A percentile compares a stretch with the other conserved stretches of the same genome.
These are phyloP conservation scores for Candida namnaoensis DNA, from an alignment of 805 yeast species.

Conservation along the genomic window DNA sequence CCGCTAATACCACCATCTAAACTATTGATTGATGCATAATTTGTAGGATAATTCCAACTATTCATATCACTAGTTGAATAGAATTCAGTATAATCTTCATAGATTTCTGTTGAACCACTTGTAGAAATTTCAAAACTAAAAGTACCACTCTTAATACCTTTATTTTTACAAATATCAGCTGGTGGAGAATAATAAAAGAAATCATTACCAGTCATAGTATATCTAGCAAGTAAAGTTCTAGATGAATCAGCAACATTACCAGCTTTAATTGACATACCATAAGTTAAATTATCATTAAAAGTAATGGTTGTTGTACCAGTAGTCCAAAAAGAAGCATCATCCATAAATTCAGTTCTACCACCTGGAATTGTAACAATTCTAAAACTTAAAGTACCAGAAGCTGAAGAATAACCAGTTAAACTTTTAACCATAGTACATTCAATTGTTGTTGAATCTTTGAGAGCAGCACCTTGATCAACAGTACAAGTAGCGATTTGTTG, in stretches of 20 bases:
- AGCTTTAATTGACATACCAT: neutral
- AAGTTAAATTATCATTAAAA: neutral
- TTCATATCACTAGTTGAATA: neutral
- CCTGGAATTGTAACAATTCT: neutral
- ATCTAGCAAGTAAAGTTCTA: neutral
- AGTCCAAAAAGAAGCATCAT: neutral
- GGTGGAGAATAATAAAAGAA: neutral
- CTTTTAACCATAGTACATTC: neutral
- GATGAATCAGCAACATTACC: no score
- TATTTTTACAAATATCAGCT: neutral
- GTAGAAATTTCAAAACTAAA: neutral
- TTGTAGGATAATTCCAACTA: neutral
- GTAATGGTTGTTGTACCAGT: neutral
- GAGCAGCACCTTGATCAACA: neutral
- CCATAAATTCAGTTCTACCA: neutral
- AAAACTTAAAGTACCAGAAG: neutral
- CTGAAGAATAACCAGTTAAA: neutral
- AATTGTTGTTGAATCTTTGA: neutral
- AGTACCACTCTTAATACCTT: neutral
- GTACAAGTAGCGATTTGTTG: neutral
- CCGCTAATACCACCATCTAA: no score
- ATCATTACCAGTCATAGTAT: neutral
- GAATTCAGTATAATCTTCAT: neutral
- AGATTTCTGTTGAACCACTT: neutral
- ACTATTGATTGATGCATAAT: no score